phyloP scores from a whole-genome alignment of 2,329 filamentous ascomycete genomes.

The Byssoonygena ceratinophila region DNA sequence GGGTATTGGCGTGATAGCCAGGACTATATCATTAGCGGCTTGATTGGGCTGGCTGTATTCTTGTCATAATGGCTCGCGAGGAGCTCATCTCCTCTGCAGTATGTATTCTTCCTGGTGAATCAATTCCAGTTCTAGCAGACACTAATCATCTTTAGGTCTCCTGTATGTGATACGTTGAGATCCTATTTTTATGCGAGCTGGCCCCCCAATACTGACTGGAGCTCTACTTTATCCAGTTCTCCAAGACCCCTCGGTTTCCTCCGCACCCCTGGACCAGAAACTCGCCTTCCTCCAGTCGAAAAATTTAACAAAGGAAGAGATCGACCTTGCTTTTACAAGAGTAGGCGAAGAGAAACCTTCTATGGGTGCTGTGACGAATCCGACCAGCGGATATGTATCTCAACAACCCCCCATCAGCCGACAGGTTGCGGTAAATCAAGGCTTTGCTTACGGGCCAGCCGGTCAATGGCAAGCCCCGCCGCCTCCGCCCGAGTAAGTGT shows the following conservation, averaged over 20 bases:
- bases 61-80: conserved; percentile 73
- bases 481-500: conserved; percentile 44
- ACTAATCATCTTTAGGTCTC: conserved; percentile 37
- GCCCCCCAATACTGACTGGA: not conserved
- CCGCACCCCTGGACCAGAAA: conserved; percentile 82
- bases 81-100: conserved; percentile 79
- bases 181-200: not conserved
- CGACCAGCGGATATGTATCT: conserved; percentile 38
- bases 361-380: conserved; percentile 36
- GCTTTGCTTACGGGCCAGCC: conserved; percentile 44
- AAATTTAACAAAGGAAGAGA: conserved; percentile 92
- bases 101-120: conserved; percentile 28
- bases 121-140: conserved; percentile 21
- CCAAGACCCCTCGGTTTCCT: conserved; percentile 82
- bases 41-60: not conserved
- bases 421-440: conserved; percentile 33
- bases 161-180: conserved; percentile 33
- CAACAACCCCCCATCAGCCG: conserved; percentile 30
- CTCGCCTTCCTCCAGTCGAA: conserved; percentile 91
- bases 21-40: not conserved
- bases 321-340: conserved; percentile 71
- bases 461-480: conserved; percentile 44
- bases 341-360: conserved; percentile 50
- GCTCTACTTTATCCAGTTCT: conserved; percentile 52
- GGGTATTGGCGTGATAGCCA: not conserved